Conservation (phyloP, 2,329 filamentous ascomycete genomes). For the Penicillium sp. region DNA sequence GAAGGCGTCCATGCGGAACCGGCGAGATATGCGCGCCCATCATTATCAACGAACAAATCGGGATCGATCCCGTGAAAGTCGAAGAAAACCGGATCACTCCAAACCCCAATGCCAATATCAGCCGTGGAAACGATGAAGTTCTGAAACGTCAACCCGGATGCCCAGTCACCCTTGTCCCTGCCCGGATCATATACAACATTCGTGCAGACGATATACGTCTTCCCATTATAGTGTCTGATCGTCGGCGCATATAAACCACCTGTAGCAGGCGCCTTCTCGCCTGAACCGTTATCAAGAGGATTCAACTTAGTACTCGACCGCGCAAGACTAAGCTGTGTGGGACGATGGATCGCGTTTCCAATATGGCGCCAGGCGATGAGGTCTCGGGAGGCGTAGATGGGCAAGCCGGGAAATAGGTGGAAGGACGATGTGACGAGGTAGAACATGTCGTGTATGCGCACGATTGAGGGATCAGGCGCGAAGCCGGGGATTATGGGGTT, state of each 20-base stretch:
- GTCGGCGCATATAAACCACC: slow-evolving; percentile 6
- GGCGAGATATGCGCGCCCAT: slow-evolving; percentile 16
- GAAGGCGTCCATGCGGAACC: not conserved
- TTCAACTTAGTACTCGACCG: slow-evolving; percentile 1
- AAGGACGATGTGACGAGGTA: slow-evolving; percentile 6
- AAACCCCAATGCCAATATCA: slow-evolving; percentile 1
- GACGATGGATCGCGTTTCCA: not conserved
- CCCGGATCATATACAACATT: slow-evolving; percentile 2
- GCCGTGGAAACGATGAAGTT: slow-evolving; percentile 9
- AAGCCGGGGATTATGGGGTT: slow-evolving; percentile 14
- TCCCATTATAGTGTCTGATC: slow-evolving; percentile 1
- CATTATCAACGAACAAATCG: slow-evolving; percentile 20
- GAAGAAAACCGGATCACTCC: slow-evolving; percentile 20
- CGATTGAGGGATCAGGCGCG: slow-evolving; percentile 4
- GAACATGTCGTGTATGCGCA: slow-evolving; percentile 1
- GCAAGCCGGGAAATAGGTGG: not conserved
- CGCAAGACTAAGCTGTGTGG: slow-evolving; percentile 1
- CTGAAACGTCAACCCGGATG: not conserved
- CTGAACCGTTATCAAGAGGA: not conserved
- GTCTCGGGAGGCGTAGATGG: slow-evolving; percentile 4
- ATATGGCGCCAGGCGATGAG: slow-evolving; percentile 5
- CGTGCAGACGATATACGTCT: slow-evolving; percentile 7
- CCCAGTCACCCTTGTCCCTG: slow-evolving; percentile 5
- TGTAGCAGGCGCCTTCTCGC: not conserved
- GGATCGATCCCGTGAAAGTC: slow-evolving; percentile 16